Evolutionary conservation across 768 basidiomycete genomes (phyloP).

Genomic region (Mycena capillaripes): DNA sequence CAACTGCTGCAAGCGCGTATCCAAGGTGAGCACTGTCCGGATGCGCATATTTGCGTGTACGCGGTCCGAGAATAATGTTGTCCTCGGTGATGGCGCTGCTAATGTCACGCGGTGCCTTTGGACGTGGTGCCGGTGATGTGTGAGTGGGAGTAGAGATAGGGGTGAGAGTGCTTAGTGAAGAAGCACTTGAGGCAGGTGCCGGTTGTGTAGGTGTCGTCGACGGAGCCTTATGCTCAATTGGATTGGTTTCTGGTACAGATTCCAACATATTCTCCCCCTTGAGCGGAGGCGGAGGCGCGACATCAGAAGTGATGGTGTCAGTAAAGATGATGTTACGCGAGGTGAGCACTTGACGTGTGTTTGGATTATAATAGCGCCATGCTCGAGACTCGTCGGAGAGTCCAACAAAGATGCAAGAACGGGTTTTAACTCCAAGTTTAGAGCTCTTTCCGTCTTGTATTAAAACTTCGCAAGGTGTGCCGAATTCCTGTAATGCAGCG

Average conservation of each 20-base stretch:
- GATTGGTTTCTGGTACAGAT: background rate
- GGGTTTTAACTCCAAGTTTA: too few relatives aligned
- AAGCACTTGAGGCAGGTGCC: background rate
- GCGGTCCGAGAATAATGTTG: conserved; percentile 5
- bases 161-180: background rate
- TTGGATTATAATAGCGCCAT: background rate
- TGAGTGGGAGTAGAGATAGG: background rate
- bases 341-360: conserved; percentile 27
- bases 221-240: conserved; percentile 13
- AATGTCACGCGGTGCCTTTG: conserved; percentile 7
- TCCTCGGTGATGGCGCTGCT: conserved; percentile 9
- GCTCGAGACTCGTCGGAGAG: too few relatives aligned
- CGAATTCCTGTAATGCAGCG: background rate
- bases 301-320: background rate
- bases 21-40: conserved; percentile 1
- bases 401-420: too few relatives aligned
- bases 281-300: conserved; percentile 11
- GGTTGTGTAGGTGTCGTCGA: background rate
- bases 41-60: background rate
- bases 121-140: background rate
- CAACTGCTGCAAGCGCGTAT: conserved; percentile 31
- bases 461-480: too few relatives aligned
- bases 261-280: too few relatives aligned
- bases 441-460: too few relatives aligned
- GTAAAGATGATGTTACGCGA: conserved; percentile 36